Evolutionary conservation across 345 rosid species (phyloP), one percentile per base, ranked within the genome.

Genomic region (Pistacia integerrima): DNA sequence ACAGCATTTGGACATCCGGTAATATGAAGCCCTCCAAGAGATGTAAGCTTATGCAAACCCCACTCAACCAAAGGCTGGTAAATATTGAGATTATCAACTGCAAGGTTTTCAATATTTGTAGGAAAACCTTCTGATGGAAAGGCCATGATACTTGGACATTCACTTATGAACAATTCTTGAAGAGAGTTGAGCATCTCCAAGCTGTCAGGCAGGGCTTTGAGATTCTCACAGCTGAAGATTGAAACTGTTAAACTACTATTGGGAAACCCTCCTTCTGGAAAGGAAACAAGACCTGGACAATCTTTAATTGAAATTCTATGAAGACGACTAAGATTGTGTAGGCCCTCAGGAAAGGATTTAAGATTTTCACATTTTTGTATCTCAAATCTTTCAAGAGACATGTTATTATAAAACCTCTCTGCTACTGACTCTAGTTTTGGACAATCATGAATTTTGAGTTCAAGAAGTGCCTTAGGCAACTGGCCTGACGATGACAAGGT

Each of bases 71-170:
- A 70, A 49, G 79, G 46, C 28, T 22, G 38, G 13, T 57, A 51
- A 62, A 55, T 70, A 35, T 36, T 44, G 64, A 70, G 66, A 62
- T 30, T 38, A 11, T 12, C 41, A 30, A 75, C 58, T 70, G 51
- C 14, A 64, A 79, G 72, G 36, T 67, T 64, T 52, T 49, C 57
- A n/a, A 75, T 30, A 70, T 49, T 59, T 33, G 64, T 65, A 3
- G 82, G 73, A 14, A 80, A 59, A 60, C 79, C 82, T 17, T 75
- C 64, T 65, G 75, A 35, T 1, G 76, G 76, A 57, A 75, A 75
- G 30, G 73, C 64, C 4, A 12, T 5, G 5, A 12, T 62, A 22
- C 79, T 56, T 49, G 73, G 69, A 59, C 79, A 75, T 18, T 79
- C 28, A 3, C 36, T 44, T 25, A 79, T 44, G 49, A 5, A 20